Conservation (phyloP, 2,329 filamentous ascomycete species). For the Beauveria caledonica region DNA sequence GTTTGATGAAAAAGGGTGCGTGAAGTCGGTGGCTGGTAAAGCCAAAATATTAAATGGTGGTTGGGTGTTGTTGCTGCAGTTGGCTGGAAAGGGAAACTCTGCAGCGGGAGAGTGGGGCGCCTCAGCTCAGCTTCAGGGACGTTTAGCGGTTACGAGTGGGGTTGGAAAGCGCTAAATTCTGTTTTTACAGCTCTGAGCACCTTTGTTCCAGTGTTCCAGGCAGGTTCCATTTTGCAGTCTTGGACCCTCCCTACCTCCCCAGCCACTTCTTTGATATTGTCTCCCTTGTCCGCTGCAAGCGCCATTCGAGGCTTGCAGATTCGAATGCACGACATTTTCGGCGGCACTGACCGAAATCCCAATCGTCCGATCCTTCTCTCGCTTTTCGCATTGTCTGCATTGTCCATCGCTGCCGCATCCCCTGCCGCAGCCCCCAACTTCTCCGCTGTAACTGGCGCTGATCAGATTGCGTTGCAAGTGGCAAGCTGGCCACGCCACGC, state of each 20-base stretch:
- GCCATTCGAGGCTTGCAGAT: neutral
- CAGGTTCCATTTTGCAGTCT: too few relatives aligned
- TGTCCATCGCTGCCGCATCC: neutral
- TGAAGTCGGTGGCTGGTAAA: slow-evolving; percentile 7
- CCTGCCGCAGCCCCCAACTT: neutral
- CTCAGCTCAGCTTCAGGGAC: neutral
- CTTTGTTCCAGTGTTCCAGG: too few relatives aligned
- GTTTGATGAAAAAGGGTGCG: neutral
- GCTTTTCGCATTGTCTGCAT: neutral
- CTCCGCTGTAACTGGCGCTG: neutral
- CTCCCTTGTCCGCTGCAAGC: neutral
- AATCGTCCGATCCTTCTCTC: neutral
- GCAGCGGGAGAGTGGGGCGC: neutral
- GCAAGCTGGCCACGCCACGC: neutral
- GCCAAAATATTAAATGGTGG: slow-evolving; percentile 1
- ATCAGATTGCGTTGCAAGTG: neutral
- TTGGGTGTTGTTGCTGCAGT: neutral
- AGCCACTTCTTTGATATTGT: neutral
- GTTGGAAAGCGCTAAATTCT: neutral
- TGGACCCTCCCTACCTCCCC: neutral
- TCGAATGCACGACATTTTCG: neutral
- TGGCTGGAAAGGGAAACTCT: slow-evolving; percentile 3
- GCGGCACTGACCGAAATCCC: neutral
- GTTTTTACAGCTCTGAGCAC: neutral
- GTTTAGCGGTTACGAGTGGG: neutral